phyloP scores from a whole-genome alignment of 1,284 basidiomycete genomes.

The Coniferiporia sulphurascens region DNA sequence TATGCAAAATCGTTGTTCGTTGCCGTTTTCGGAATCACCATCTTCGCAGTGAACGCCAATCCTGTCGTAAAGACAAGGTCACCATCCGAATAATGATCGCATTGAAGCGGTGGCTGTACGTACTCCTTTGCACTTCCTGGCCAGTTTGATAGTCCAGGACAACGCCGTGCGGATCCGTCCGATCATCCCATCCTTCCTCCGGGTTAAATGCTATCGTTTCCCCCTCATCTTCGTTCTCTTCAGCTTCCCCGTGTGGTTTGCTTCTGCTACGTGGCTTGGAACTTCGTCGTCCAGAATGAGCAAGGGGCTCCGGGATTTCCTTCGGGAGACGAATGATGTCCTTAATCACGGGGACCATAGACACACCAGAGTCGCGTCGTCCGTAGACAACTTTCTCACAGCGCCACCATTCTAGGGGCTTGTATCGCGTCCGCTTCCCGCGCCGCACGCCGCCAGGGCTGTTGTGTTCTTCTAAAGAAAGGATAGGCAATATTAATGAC shows the following conservation, averaged over 20 bases:
- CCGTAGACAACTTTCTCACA: conserved; percentile 85
- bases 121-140: conserved; percentile 65
- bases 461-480: not conserved
- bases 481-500: not conserved
- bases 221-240: conserved; percentile 28
- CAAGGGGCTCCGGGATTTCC: conserved; percentile 53
- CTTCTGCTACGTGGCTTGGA: conserved; percentile 35
- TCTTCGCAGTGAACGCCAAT: conserved; percentile 68
- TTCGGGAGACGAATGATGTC: conserved; percentile 79
- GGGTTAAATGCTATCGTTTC: conserved; percentile 41
- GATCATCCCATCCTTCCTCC: conserved; percentile 86
- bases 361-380: conserved; percentile 45
- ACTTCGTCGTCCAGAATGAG: conserved; percentile 38
- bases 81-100: not conserved
- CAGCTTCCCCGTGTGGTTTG: conserved; percentile 29
- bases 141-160: conserved; percentile 67
- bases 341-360: conserved; percentile 74
- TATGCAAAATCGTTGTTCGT: conserved; percentile 74
- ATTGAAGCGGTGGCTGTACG: conserved; percentile 28
- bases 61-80: conserved; percentile 37
- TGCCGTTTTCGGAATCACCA: conserved; percentile 55
- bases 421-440: conserved; percentile 64
- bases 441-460: conserved; percentile 61
- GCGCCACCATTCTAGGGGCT: conserved; percentile 92
- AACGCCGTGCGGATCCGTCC: conserved; percentile 63